Base-by-base conservation (phyloP, 2,329 filamentous ascomycete genomes). In the Mariannaea elegans region DNA sequence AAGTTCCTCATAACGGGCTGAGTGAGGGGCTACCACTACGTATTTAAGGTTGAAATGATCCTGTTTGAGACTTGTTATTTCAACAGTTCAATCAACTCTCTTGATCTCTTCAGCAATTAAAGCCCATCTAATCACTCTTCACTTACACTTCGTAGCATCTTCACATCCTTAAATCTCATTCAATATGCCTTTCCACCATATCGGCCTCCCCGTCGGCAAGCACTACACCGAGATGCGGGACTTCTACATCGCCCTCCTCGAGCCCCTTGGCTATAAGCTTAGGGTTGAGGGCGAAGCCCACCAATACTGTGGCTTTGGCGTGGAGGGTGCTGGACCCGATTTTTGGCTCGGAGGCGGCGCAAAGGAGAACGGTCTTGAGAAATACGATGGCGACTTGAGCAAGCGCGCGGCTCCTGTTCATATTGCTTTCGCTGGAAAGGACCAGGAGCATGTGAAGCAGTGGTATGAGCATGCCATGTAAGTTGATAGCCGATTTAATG, bases 191-290 rank as follows among this genome's bases (percentile, higher is more conserved):
- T 49, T 71, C 46, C 36, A 46, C 7, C 69, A 71, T 58, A 38
- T 71, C 23, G 61, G 60, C 24, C 61, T 71, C 46, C 53, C 69
- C 18, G 62, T 65, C 24, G 69, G 69, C 38, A 56, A 69, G 8
- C 59, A 70, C 65, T 71, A 65, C 56, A 48, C 27, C 36, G 63
- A 64, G 39, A 71, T 71, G 69, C 67, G 69, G 0, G 67, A 71
- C 63, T 71, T 71, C 31, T 71, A 71, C 62, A 67, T 64, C 29
- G 66, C 69, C 44, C 48, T 69, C 5, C 69, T 71, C 49, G 56
- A 63, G 2, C 69, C 69, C 5, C 62, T 71, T 3, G 69, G 69
- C 34, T 71, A 71, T 47, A 58, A 63, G 2, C 50, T 71, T 52
- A 51, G 59, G 23, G 51, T 68, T 13, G 66, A 69, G 21, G 61